Conservation (phyloP, 148 eudicot species). For the Arctostaphylos glauca region DNA sequence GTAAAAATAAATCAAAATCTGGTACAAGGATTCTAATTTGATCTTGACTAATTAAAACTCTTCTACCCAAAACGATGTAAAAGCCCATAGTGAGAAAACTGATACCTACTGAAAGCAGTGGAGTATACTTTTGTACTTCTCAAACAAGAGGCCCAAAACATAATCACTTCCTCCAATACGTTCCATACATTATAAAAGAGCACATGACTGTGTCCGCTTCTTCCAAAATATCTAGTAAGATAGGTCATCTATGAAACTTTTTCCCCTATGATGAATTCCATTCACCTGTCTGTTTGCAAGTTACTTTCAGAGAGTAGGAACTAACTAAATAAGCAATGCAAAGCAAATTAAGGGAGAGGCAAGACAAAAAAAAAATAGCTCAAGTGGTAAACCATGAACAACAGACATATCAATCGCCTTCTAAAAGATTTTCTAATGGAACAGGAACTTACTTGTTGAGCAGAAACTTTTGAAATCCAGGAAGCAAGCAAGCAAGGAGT, state of each 20-base stretch:
- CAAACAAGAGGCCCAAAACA: background rate
- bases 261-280: background rate
- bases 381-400: slow-evolving; percentile 11
- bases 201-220: background rate
- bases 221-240: background rate
- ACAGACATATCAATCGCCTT: background rate
- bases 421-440: background rate
- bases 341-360: background rate
- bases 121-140: background rate
- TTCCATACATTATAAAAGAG: slow-evolving; percentile 3
- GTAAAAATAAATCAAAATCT: background rate
- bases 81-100: background rate
- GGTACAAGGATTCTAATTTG: background rate
- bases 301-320: background rate
- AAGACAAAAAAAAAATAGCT: background rate
- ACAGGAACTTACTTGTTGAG: slow-evolving; percentile 64
- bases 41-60: background rate
- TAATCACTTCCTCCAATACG: background rate
- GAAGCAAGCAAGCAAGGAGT: slow-evolving; percentile 95
- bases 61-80: slow-evolving; percentile 1
- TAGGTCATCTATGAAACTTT: background rate
- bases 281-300: background rate
- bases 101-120: background rate
- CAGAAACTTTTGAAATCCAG: slow-evolving; percentile 96
- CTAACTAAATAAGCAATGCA: background rate